Evolutionary conservation across 2,329 filamentous ascomycete genomes (phyloP).

Genomic region (Sclerotinia spermophila): DNA sequence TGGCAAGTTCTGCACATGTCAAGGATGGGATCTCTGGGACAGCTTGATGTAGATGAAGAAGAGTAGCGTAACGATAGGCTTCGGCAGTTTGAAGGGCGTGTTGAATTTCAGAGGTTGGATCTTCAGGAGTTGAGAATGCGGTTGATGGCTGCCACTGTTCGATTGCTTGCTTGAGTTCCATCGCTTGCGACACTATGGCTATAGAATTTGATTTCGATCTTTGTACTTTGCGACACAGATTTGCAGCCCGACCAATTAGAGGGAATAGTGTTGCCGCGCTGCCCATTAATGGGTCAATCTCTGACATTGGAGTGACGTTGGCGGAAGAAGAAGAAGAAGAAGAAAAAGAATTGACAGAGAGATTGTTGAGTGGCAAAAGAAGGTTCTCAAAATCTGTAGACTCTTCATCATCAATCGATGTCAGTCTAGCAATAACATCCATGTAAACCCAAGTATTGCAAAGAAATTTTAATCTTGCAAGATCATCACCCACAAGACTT

Average conservation of each 20-base stretch:
- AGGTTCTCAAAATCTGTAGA: constrained; percentile 51
- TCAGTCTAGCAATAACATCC: constrained; percentile 67
- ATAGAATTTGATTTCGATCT: constrained; percentile 51
- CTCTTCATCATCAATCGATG: constrained; percentile 51
- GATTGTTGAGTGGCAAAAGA: constrained; percentile 39
- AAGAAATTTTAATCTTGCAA: constrained; percentile 59
- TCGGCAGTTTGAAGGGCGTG: constrained; percentile 64
- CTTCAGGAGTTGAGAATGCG: constrained; percentile 58
- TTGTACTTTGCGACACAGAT: constrained; percentile 60
- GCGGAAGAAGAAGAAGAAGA: constrained; percentile 38
- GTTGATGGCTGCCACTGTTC: constrained; percentile 53
- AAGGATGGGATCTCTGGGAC: constrained; percentile 64
- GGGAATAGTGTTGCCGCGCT: constrained; percentile 66
- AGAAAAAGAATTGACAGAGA: constrained; percentile 19
- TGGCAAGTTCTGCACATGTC: constrained; percentile 54
- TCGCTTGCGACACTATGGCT: constrained; percentile 58
- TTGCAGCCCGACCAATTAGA: constrained; percentile 62
- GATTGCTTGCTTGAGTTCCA: constrained; percentile 57
- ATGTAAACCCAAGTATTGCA: constrained; percentile 73
- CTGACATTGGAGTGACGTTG: constrained; percentile 37
- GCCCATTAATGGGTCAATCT: constrained; percentile 69
- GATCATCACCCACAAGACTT: constrained; percentile 45
- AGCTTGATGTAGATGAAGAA: constrained; percentile 64
- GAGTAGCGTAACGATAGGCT: constrained; percentile 63
- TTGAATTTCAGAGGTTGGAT: constrained; percentile 57